A percentile compares a stretch with the other conserved stretches of the same genome.
phyloP scores from a whole-genome alignment of 2,329 filamentous ascomycete species.

The Grosmannia serpens region DNA sequence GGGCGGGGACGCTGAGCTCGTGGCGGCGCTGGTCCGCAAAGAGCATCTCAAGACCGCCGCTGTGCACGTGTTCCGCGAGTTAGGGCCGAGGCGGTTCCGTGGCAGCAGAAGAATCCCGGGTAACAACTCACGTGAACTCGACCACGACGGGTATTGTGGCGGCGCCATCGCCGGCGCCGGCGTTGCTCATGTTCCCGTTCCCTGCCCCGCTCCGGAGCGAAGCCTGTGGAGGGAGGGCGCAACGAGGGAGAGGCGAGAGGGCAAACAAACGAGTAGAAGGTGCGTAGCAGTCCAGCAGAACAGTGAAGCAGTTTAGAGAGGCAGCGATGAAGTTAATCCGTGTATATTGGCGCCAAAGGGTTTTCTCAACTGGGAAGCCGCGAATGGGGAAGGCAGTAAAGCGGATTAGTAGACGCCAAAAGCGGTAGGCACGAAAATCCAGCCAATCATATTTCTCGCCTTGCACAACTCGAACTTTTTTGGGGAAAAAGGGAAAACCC shows the following conservation, averaged over 20 bases:
- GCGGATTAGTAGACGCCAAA: background rate
- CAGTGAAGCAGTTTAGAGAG: no score
- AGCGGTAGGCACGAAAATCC: conserved; percentile 20
- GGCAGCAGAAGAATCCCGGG: background rate
- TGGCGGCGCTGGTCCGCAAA: conserved; percentile 76
- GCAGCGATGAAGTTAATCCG: no score
- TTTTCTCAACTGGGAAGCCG: background rate
- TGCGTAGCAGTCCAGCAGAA: no score
- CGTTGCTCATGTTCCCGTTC: no score
- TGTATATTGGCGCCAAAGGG: no score
- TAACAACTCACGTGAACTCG: conserved; percentile 5
- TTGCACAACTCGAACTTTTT: background rate
- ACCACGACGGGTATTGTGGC: conserved; percentile 5
- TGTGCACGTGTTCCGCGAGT: conserved; percentile 21
- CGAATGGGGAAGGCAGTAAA: background rate
- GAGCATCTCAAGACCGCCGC: conserved; percentile 88
- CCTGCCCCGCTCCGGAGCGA: no score
- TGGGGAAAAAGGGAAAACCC: background rate
- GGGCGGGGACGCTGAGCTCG: conserved; percentile 54
- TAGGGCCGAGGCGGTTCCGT: background rate
- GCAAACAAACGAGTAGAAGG: no score
- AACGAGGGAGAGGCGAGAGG: no score
- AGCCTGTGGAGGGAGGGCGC: background rate
- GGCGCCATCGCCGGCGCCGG: background rate
- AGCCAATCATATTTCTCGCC: conserved; percentile 8